Percentiles rank a stretch among this genome's conserved stretches.
phyloP scores from a whole-genome alignment of 208 protist species.

The Wallacemonas sp. region DNA sequence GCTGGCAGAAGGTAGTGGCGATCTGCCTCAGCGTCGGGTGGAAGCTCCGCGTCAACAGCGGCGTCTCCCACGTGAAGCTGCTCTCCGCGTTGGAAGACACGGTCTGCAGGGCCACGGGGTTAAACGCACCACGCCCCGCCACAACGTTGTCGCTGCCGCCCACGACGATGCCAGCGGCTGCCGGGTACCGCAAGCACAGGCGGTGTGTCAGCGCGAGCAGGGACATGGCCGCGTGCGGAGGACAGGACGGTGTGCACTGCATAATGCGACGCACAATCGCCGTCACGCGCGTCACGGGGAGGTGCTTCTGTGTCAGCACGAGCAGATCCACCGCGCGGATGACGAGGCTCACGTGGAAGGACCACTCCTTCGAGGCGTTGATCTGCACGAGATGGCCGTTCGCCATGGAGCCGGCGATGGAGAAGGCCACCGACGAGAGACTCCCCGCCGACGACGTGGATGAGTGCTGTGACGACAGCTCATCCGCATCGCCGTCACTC shows the following conservation, averaged over 20 bases:
- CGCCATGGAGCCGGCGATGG: conserved; percentile 91
- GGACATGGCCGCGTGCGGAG: conserved; percentile 84
- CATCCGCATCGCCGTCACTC: conserved; percentile 47
- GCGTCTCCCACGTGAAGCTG: conserved; percentile 90
- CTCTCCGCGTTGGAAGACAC: conserved; percentile 81
- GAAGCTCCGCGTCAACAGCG: conserved; percentile 70
- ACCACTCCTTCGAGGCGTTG: conserved; percentile 87
- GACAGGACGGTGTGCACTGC: conserved; percentile 63
- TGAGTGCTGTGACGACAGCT: conserved; percentile 78
- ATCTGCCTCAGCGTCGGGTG: conserved; percentile 86
- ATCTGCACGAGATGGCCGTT: conserved; percentile 74
- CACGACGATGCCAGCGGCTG: conserved; percentile 77
- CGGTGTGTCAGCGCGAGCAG: conserved; percentile 83
- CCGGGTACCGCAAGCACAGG: conserved; percentile 79
- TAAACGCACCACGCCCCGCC: conserved; percentile 82
- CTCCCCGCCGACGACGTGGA: conserved; percentile 80
- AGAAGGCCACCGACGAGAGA: conserved; percentile 91
- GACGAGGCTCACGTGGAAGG: conserved; percentile 85
- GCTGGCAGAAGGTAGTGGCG: conserved; percentile 76
- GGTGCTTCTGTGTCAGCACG: conserved; percentile 90
- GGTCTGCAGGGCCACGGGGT: conserved; percentile 84
- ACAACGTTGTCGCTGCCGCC: conserved; percentile 91
- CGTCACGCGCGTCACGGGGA: conserved; percentile 80
- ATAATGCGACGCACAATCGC: conserved; percentile 85
- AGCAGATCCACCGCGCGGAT: conserved; percentile 88